phyloP scores from a whole-genome alignment of 495 filamentous ascomycete species.

The Penicillium macrosclerotiorum region DNA sequence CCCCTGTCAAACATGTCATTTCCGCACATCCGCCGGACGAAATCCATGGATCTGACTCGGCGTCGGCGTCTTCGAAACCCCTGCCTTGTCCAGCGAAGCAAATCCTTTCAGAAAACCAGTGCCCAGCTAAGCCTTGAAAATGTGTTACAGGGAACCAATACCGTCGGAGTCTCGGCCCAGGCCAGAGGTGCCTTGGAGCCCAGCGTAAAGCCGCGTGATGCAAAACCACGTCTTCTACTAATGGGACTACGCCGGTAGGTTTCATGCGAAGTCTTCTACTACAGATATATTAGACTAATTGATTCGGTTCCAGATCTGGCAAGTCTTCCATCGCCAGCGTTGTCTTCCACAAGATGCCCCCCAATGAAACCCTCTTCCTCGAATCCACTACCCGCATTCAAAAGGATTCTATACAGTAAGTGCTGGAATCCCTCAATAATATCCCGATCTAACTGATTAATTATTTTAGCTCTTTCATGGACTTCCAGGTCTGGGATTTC shows the following conservation, averaged over 20 bases:
- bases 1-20: conserved; percentile 12
- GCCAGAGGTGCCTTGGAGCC: conserved; percentile 28
- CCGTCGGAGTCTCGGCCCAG: conserved; percentile 21
- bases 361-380: conserved; percentile 89
- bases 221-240: conserved; percentile 83
- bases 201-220: conserved; percentile 39
- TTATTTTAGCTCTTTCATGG: conserved; percentile 82
- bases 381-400: conserved; percentile 91
- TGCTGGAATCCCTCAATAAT: not conserved
- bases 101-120: conserved; percentile 20
- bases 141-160: conserved; percentile 35
- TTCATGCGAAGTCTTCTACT: not conserved
- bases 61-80: conserved; percentile 2
- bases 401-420: conserved; percentile 88
- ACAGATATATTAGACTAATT: no score
- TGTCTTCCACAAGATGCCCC: conserved; percentile 95
- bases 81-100: conserved; percentile 5
- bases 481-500: conserved; percentile 97
- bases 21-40: conserved; percentile 9
- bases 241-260: conserved; percentile 93
- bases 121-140: conserved; percentile 40
- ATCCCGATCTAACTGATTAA: not conserved
- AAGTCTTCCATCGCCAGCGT: conserved; percentile 98
- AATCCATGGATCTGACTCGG: conserved; percentile 7
- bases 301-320: conserved; percentile 64